Evolutionary conservation across 208 protist species (phyloP), one percentile per base, ranked within the genome.

Genomic region (Balamuthia mandrillaris): DNA sequence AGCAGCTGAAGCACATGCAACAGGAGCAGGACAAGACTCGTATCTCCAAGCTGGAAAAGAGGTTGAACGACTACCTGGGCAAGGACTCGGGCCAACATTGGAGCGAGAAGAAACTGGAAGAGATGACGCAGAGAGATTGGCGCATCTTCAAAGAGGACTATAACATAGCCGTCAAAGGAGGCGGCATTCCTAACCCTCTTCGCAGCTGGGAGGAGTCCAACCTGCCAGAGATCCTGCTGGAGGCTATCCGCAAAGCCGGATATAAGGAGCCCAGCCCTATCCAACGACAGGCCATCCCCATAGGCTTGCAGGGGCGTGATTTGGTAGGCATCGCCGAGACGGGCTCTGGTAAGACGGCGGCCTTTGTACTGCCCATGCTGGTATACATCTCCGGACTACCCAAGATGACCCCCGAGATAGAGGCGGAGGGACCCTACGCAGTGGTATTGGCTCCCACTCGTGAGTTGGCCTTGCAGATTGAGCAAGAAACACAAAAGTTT

Each of bases 401-500:
- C 33, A 37, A n/a, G 6, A 49, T 95, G 49, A 94, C 82, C 0
- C 42, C 54, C 4, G 91, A 92, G 14, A 94, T 27, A 14, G 24
- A 88, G n/a, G 41, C 18, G 6, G 96, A 98, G n/a, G 96, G 97
- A 21, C 98, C 98, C 14, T 97, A 98, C 87, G 96, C 94, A 3
- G 84, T 99, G 63, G 95, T 99, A 27, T 91, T 99, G 78, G 96
- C 97, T 37, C 98, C 98, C 1, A 99, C 98, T 2, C 94, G 98
- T 68, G 98, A 99, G 86, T 90, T 99, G 9, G 97, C 97, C 0
- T 92, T 96, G 88, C 98, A 99, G 91, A 99, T 99, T 85, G 96
- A 98, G 75, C 90, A 94, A 29, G 98, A 99, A 88, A 92, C 95
- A 7, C 60, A 78, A n/a, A 98, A 98, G 86, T 96, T 97, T 45